Percentiles rank a stretch among this genome's conserved stretches.
These are phyloP conservation scores for Harringtonia lauricola DNA, from an alignment of 2,329 filamentous ascomycete genomes.

Conservation along the genomic window DNA sequence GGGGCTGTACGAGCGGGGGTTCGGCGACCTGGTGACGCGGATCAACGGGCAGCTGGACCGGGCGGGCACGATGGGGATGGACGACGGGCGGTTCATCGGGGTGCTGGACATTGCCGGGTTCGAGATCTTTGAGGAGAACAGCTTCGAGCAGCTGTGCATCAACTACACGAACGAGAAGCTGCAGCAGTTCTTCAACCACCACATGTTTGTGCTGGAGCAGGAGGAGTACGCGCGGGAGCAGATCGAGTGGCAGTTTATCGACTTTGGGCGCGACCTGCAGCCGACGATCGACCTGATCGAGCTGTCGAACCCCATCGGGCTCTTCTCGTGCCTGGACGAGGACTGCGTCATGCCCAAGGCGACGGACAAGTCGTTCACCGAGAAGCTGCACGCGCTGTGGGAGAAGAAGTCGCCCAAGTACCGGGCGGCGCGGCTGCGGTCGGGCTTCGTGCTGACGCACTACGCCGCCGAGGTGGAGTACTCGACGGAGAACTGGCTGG, in stretches of 20 bases:
- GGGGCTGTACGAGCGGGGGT: slow-evolving; percentile 93
- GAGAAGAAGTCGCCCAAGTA: slow-evolving; percentile 95
- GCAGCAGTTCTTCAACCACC: slow-evolving; percentile 99
- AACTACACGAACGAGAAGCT: slow-evolving; percentile 99
- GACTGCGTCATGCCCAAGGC: slow-evolving; percentile 99
- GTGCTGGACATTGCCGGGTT: slow-evolving; percentile 98
- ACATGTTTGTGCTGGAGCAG: slow-evolving; percentile 98
- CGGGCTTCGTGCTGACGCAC: slow-evolving; percentile 93
- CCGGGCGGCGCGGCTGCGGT: slow-evolving; percentile 71
- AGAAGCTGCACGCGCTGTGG: slow-evolving; percentile 95
- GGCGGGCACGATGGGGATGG: slow-evolving; percentile 66
- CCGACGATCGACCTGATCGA: slow-evolving; percentile 97
- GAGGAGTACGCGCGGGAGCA: slow-evolving; percentile 96
- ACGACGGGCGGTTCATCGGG: slow-evolving; percentile 92
- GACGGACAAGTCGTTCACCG: slow-evolving; percentile 91
- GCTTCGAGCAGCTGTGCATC: slow-evolving; percentile 98
- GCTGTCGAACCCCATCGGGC: slow-evolving; percentile 90
- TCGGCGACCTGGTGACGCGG: slow-evolving; percentile 80
- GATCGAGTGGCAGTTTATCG: slow-evolving; percentile 99
- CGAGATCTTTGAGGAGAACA: slow-evolving; percentile 97
- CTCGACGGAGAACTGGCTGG: slow-evolving; percentile 85
- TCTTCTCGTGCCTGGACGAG: slow-evolving; percentile 96
- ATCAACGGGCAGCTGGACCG: slow-evolving; percentile 90
- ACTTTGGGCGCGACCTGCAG: slow-evolving; percentile 93
- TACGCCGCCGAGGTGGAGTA: slow-evolving; percentile 98